Evolutionary conservation across 2,329 filamentous ascomycete genomes (phyloP).

Genomic region (Arthrobotrys entomopaga): DNA sequence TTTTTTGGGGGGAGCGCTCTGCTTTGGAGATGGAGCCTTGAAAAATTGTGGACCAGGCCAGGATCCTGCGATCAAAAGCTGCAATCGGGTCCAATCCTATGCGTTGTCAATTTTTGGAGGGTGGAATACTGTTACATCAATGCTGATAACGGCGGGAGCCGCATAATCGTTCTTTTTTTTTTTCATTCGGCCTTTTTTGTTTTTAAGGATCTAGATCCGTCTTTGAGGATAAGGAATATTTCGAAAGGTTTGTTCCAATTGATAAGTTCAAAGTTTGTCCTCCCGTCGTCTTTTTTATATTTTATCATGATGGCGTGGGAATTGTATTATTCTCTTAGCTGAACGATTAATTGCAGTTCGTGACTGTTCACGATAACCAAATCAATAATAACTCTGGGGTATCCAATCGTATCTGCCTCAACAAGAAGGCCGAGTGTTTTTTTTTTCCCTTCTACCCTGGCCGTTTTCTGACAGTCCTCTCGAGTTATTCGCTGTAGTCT

Average conservation of each 20-base stretch:
- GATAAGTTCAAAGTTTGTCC: not conserved
- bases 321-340: too few relatives aligned
- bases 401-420: slow-evolving; percentile 16
- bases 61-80: slow-evolving; percentile 33
- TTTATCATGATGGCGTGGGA: too few relatives aligned
- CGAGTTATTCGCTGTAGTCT: slow-evolving; percentile 37
- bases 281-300: not conserved
- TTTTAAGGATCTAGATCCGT: too few relatives aligned
- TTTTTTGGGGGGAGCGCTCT: slow-evolving; percentile 14
- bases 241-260: not conserved
- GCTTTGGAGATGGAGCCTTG: slow-evolving; percentile 39
- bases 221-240: not conserved
- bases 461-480: slow-evolving; percentile 48
- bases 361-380: too few relatives aligned
- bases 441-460: slow-evolving; percentile 23
- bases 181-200: not conserved
- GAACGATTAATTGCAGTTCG: too few relatives aligned
- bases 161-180: slow-evolving; percentile 4
- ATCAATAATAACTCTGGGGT: not conserved
- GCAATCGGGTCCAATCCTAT: slow-evolving; percentile 45
- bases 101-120: slow-evolving; percentile 36
- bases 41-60: slow-evolving; percentile 5
- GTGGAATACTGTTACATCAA: slow-evolving; percentile 19
- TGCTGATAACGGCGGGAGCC: slow-evolving; percentile 23
- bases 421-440: slow-evolving; percentile 15